Percentiles rank a stretch among this genome's conserved stretches.
Conservation (phyloP, 2,329 filamentous ascomycete species). For the Cytospora schulzeri region DNA sequence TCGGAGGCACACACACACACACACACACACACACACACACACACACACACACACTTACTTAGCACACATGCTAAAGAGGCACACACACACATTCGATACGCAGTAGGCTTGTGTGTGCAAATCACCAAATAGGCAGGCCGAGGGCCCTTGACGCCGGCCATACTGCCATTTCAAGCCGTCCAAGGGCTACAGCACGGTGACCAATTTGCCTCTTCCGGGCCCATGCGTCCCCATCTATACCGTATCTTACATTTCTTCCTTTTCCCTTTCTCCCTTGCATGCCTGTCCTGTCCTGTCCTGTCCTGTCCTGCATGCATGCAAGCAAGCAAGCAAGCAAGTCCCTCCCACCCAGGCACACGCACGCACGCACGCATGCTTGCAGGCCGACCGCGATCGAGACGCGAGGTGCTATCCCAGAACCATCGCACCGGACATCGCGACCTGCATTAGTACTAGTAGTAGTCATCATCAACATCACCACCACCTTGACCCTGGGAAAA, state of each 20-base stretch:
- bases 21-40: not conserved
- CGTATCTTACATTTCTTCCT: too few species aligned
- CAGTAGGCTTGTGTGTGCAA: not conserved
- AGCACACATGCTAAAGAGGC: too few species aligned
- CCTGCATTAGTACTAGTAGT: not conserved
- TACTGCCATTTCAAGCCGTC: constrained; percentile 14
- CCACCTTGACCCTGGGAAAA: too few species aligned
- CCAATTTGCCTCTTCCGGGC: constrained; percentile 14
- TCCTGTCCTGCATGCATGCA: not conserved
- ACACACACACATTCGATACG: not conserved
- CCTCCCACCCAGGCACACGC: not conserved
- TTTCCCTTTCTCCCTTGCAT: not conserved
- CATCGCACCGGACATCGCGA: constrained; percentile 1
- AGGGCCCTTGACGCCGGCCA: not conserved
- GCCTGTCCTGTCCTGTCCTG: too few species aligned
- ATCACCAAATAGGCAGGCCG: not conserved
- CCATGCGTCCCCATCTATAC: constrained; percentile 3
- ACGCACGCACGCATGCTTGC: not conserved
- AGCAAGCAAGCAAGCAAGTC: not conserved
- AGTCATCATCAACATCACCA: not conserved
- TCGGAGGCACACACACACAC: not conserved
- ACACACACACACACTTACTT: too few species aligned
- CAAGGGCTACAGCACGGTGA: not conserved
- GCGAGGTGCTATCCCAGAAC: not conserved
- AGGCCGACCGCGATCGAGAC: not conserved